Base-by-base conservation (phyloP, 1,284 basidiomycete genomes). In the Malassezia yamatoensis region DNA sequence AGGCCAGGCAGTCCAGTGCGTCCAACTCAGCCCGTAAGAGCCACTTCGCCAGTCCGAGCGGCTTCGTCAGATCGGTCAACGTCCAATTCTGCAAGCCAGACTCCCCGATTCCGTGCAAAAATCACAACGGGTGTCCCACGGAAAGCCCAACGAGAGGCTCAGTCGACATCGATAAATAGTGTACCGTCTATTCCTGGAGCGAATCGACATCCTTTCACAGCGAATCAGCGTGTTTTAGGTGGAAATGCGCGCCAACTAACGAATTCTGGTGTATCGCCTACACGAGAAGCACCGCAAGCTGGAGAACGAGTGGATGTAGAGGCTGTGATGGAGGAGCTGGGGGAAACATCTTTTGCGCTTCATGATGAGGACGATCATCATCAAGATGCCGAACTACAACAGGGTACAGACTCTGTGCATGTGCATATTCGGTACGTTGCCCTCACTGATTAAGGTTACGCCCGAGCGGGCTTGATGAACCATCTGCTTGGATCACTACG, bases 271-370 rank as follows among this genome's bases (percentile, higher is more conserved):
- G 7, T 29, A 7, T 7, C 24, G 24, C 24, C 24, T 29, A 29
- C 24, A 29, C 24, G 24, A 29, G 24, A 29, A 29, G 24, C 24
- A 36, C 45, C 45, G 11, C 20, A 13, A 8, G 45, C 45, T 8
- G 45, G 16, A 2, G 33, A 47, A 38, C 47, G 47, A 3, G 51
- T 58, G 10, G 55, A 58, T 34, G 40, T 51, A 0, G 29, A n/a
- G 2, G 16, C 55, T 1, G 21, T 58, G 3, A 53, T 54, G 29
- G 20, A 37, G 8, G 54, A 52, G 21, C 43, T 52, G 0, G 63
- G 63, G 10, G 65, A 70, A 29, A 59, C 58, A 42, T 67, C 66
- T 9, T 70, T 70, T 42, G 62, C 67, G n/a, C 62, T 67, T 41
- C 56, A 63, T 33, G 64, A 63, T 0, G 49, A 51, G 12, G 24